These are phyloP conservation scores for Cladosporium sp. DNA, from an alignment of 2,329 filamentous ascomycete species.

Conservation along the genomic window DNA sequence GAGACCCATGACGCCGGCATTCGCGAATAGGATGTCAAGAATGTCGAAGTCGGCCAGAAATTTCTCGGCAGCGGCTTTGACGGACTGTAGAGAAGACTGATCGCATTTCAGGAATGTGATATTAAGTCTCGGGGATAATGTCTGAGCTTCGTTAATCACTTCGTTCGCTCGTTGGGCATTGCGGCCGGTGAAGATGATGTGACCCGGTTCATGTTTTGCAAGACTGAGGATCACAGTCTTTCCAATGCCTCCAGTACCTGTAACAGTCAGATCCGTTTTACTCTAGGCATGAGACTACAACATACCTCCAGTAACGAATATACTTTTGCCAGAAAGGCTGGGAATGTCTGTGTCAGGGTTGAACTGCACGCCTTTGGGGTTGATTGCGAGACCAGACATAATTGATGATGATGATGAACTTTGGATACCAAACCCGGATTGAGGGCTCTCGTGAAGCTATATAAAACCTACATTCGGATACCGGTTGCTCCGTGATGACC, in stretches of 20 bases:
- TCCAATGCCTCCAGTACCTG: constrained; percentile 48
- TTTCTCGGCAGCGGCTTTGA: constrained; percentile 44
- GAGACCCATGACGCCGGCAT: constrained; percentile 42
- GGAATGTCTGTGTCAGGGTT: background rate
- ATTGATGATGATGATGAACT: background rate
- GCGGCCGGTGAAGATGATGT: constrained; percentile 51
- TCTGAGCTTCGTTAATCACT: constrained; percentile 42
- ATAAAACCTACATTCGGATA: background rate
- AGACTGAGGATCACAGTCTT: constrained; percentile 47
- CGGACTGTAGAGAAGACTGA: constrained; percentile 51
- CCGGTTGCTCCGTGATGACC: background rate
- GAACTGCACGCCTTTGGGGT: background rate
- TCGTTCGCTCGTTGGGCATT: constrained; percentile 42
- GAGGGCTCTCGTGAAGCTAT: background rate
- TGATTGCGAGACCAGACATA: background rate
- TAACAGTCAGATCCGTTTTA: background rate
- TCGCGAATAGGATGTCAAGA: constrained; percentile 18
- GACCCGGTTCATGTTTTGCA: constrained; percentile 44
- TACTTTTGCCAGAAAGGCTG: background rate
- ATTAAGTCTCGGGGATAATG: constrained; percentile 34
- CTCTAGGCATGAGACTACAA: background rate
- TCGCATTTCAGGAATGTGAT: constrained; percentile 52
- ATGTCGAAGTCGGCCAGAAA: background rate
- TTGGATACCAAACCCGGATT: background rate
- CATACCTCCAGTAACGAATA: background rate